Percentiles rank a stretch among this genome's conserved stretches.
Conservation (phyloP, 179 eudicot genomes). For the Monotropa hypopitys region DNA sequence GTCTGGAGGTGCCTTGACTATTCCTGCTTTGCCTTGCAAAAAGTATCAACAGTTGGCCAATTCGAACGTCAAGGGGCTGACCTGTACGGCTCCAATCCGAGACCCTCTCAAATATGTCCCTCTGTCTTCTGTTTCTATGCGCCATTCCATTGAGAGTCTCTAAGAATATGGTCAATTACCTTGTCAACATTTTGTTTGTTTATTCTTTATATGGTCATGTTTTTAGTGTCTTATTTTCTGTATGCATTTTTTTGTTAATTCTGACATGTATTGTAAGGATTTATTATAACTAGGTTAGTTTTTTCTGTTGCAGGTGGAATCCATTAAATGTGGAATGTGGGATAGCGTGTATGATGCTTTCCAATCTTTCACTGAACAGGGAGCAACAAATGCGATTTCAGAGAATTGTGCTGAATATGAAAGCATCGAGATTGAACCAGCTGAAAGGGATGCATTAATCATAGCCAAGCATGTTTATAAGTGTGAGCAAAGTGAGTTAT, state of each 20-base stretch:
- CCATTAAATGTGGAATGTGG: constrained; percentile 71
- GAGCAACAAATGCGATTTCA: constrained; percentile 15
- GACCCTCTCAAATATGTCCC: background rate
- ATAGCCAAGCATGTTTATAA: constrained; percentile 6
- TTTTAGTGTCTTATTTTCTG: background rate
- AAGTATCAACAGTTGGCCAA: background rate
- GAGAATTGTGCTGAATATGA: constrained; percentile 23
- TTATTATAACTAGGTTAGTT: background rate
- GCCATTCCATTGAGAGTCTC: background rate
- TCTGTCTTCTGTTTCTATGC: background rate
- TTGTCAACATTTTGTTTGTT: background rate
- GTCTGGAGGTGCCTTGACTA: background rate
- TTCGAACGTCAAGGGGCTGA: background rate
- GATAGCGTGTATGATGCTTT: constrained; percentile 79
- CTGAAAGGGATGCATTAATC: constrained; percentile 20
- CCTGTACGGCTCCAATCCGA: background rate
- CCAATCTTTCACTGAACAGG: constrained; percentile 36
- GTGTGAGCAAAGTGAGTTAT: constrained; percentile 33
- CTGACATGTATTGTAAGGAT: background rate
- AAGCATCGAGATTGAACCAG: constrained; percentile 46
- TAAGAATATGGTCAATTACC: background rate
- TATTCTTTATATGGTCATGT: background rate
- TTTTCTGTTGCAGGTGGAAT: constrained; percentile 47
- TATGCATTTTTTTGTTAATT: background rate
- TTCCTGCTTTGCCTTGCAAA: background rate